Conservation (phyloP, 352 stramenopile genomes). For the Phytophthora quininea region DNA sequence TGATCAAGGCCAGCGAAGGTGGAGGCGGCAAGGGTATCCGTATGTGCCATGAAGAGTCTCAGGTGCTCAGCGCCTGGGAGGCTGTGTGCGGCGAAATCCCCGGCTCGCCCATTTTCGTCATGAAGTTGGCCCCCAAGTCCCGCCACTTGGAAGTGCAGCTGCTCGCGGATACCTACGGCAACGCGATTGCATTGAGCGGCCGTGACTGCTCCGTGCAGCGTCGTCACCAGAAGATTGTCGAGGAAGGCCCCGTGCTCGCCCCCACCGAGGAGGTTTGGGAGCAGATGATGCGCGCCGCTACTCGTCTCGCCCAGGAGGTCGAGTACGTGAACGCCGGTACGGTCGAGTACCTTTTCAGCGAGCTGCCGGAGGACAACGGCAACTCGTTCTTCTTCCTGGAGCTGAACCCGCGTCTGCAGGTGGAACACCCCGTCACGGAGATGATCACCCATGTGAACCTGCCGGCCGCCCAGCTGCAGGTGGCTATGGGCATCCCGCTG, state of each 20-base stretch:
- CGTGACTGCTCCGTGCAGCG: conserved; percentile 99
- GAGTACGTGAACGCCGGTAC: conserved; percentile 99
- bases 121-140: conserved; percentile 97
- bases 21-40: conserved; percentile 99
- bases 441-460: conserved; percentile 99
- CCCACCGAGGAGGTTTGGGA: conserved; percentile 94
- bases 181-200: conserved; percentile 98
- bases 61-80: conserved; percentile 95
- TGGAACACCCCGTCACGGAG: conserved; percentile 99
- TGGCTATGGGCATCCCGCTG: conserved; percentile 99
- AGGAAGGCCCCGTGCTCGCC: conserved; percentile 97
- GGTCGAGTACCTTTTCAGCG: conserved; percentile 99
- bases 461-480: conserved; percentile 96
- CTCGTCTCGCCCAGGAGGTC: conserved; percentile 97
- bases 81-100: conserved; percentile 98
- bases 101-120: conserved; percentile 99
- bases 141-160: conserved; percentile 99
- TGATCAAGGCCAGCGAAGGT: conserved; percentile 99
- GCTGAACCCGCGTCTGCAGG: conserved; percentile 99
- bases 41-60: conserved; percentile 90
- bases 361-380: conserved; percentile 90
- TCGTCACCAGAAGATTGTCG: conserved; percentile 99
- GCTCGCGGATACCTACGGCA: conserved; percentile 98
- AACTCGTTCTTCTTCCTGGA: conserved; percentile 99
- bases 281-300: conserved; percentile 98